Evolutionary conservation across 371 early-diverging fungal genomes (phyloP).

Genomic region (Apophysomyces sp.): DNA sequence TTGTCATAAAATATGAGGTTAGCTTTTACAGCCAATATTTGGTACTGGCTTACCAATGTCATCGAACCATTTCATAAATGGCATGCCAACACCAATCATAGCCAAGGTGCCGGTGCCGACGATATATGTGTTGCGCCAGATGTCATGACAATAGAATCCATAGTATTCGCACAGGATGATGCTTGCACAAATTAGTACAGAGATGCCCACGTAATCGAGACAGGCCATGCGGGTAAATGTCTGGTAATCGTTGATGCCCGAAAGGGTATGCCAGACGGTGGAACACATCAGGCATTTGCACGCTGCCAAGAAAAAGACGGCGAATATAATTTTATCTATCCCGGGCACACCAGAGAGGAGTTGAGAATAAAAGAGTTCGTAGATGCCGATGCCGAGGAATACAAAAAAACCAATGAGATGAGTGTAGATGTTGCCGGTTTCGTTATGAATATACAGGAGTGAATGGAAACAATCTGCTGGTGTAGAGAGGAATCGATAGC

Average conservation of each 20-base stretch:
- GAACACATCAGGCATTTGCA: constrained; percentile 74
- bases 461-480: constrained; percentile 69
- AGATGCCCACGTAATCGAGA: constrained; percentile 85
- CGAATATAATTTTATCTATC: constrained; percentile 55
- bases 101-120: constrained; percentile 48
- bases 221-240: constrained; percentile 52
- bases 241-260: constrained; percentile 73
- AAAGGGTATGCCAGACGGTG: constrained; percentile 70
- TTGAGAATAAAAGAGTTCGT: constrained; percentile 46
- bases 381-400: constrained; percentile 56
- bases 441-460: constrained; percentile 77
- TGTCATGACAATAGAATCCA: constrained; percentile 73
- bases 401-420: constrained; percentile 72
- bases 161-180: constrained; percentile 65
- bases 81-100: constrained; percentile 42
- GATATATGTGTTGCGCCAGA: constrained; percentile 64
- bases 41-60: constrained; percentile 24
- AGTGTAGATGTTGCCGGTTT: constrained; percentile 83
- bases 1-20: too few species aligned
- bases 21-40: too few species aligned
- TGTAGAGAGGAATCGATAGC: constrained; percentile 72
- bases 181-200: constrained; percentile 68
- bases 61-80: constrained; percentile 52
- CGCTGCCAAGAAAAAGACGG: constrained; percentile 61
- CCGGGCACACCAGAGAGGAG: constrained; percentile 48